Percentiles rank a stretch among this genome's conserved stretches.
Evolutionary conservation across 2,329 filamentous ascomycete genomes (phyloP).

Genomic region (Waltergamsia citrina): DNA sequence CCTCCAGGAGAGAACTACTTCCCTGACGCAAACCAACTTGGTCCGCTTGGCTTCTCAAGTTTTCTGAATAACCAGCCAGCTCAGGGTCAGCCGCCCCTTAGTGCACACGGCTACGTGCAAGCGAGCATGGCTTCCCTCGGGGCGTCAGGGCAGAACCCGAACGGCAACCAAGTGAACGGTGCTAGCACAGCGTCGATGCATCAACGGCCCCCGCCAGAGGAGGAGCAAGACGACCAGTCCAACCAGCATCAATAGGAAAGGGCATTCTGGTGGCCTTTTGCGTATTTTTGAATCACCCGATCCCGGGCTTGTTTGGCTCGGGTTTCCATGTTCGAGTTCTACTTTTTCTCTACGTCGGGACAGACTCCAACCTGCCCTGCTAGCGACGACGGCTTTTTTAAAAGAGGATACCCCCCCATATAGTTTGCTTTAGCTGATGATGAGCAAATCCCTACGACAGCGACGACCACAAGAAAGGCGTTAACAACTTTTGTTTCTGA

Average conservation of each 20-base stretch:
- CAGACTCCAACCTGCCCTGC: no score
- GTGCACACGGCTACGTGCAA: constrained; percentile 10
- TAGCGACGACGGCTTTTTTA: no score
- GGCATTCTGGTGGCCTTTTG: neutral
- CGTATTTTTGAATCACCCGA: no score
- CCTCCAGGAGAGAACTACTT: neutral
- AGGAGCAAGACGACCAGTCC: constrained; percentile 3
- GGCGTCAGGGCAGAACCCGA: neutral
- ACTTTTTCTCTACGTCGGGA: neutral
- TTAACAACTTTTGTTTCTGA: no score
- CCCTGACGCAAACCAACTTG: neutral
- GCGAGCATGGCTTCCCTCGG: constrained; percentile 10
- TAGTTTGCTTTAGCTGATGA: no score
- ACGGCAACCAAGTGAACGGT: constrained; percentile 14
- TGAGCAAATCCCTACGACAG: no score
- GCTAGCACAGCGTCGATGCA: constrained; percentile 27
- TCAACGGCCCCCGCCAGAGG: constrained; percentile 11
- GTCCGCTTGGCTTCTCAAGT: constrained; percentile 7
- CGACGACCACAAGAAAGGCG: no score
- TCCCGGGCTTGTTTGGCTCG: no score
- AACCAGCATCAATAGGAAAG: neutral
- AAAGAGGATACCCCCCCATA: neutral
- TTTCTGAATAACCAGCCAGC: constrained; percentile 17
- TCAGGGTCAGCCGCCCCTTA: constrained; percentile 9
- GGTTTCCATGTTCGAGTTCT: neutral